Conservation (phyloP, 140 eudicot genomes). For the Bidens hawaiensis region DNA sequence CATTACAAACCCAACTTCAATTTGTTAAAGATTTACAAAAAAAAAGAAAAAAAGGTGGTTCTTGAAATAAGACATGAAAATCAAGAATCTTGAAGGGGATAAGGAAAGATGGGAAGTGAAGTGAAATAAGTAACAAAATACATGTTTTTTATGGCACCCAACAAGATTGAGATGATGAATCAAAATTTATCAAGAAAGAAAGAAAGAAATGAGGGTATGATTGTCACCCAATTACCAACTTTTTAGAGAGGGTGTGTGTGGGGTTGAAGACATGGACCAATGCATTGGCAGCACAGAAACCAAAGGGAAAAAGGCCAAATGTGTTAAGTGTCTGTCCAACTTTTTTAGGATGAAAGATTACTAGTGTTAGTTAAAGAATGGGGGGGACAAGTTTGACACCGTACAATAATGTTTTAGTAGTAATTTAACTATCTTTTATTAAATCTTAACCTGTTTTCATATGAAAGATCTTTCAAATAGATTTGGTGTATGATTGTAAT, state of each 20-base stretch:
- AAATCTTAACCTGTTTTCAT: too few species aligned
- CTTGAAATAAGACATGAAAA: neutral
- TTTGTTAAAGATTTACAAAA: too few species aligned
- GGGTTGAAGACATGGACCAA: too few species aligned
- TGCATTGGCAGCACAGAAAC: conserved; percentile 51
- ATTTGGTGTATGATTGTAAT: too few species aligned
- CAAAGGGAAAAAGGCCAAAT: conserved; percentile 61
- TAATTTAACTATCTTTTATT: too few species aligned
- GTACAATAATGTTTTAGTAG: conserved; percentile 52
- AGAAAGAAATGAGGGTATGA: too few species aligned
- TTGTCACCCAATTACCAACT: conserved; percentile 49
- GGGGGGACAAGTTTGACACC: conserved; percentile 35
- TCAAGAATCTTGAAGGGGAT: conserved; percentile 33
- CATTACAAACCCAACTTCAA: conserved; percentile 42
- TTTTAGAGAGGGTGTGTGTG: neutral
- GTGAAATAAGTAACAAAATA: conserved; percentile 29
- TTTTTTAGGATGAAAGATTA: conserved; percentile 29
- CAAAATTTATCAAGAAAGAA: conserved; percentile 38
- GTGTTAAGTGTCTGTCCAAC: conserved; percentile 52
- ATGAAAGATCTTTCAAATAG: too few species aligned
- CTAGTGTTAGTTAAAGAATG: conserved; percentile 13
- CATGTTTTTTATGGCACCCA: conserved; percentile 26
- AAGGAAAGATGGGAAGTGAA: too few species aligned
- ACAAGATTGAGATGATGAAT: conserved; percentile 21
- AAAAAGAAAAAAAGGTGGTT: conserved; percentile 13